phyloP scores from a whole-genome alignment of 495 filamentous ascomycete species.

The Penicillium bovifimosum region DNA sequence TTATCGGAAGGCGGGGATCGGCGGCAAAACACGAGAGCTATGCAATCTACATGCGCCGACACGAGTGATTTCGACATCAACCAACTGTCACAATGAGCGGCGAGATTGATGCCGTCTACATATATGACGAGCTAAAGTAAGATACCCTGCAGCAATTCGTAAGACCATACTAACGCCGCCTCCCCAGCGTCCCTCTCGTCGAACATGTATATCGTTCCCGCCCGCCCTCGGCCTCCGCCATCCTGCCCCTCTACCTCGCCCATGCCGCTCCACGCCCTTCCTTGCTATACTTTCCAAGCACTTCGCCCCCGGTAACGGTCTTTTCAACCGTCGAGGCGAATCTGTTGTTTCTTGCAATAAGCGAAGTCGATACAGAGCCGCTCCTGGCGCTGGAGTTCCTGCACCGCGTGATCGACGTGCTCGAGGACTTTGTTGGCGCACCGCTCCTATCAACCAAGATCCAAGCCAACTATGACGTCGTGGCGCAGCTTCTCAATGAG shows the following conservation, averaged over 20 bases:
- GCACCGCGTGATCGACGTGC: constrained; percentile 83
- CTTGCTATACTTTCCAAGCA: constrained; percentile 74
- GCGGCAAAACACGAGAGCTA: constrained; percentile 32
- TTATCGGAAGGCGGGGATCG: constrained; percentile 29
- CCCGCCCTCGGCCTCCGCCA: constrained; percentile 66
- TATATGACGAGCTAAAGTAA: constrained; percentile 90
- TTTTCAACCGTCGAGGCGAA: constrained; percentile 84
- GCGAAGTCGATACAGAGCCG: constrained; percentile 79
- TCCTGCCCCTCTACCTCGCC: constrained; percentile 83
- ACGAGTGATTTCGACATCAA: constrained; percentile 8
- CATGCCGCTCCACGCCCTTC: constrained; percentile 79
- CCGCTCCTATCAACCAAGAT: constrained; percentile 81
- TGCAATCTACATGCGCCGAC: constrained; percentile 14
- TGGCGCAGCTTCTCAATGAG: constrained; percentile 87
- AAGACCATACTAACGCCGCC: constrained; percentile 8
- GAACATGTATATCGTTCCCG: constrained; percentile 67
- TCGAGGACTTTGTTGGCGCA: constrained; percentile 93
- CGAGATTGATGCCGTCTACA: constrained; percentile 91
- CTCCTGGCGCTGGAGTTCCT: constrained; percentile 95
- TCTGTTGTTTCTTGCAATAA: constrained; percentile 79
- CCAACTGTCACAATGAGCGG: constrained; percentile 57
- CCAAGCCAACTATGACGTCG: constrained; percentile 85
- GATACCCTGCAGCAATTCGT: constrained; percentile 9
- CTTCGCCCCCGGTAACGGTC: constrained; percentile 79
- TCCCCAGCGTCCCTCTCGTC: constrained; percentile 52